phyloP scores from a whole-genome alignment of 2,329 filamentous ascomycete species.

The Ophiostoma sp. region DNA sequence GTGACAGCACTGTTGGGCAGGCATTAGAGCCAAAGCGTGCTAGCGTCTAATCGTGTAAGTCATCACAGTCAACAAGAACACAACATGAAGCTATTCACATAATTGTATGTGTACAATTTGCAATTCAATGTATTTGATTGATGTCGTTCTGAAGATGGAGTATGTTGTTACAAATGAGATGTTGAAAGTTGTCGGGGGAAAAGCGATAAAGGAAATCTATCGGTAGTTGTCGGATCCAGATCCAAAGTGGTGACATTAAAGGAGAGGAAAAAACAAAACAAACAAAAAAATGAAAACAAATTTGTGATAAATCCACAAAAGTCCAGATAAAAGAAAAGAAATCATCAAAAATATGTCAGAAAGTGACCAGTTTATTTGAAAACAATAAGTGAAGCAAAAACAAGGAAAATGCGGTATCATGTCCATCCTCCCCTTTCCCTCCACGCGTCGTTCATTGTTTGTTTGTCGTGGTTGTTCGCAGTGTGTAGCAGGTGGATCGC shows the following conservation, averaged over 20 bases:
- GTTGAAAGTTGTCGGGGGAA: not conserved
- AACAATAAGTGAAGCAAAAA: not conserved
- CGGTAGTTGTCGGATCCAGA: not conserved
- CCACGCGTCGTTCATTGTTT: not conserved
- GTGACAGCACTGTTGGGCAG: not conserved
- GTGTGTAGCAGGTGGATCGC: not conserved
- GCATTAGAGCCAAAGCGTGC: not conserved
- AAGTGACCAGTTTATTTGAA: not conserved
- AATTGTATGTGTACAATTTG: not conserved
- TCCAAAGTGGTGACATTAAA: not conserved
- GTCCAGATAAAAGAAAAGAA: not conserved
- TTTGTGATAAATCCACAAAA: not conserved
- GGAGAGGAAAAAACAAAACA: not conserved
- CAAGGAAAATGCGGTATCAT: not conserved
- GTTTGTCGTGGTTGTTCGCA: not conserved
- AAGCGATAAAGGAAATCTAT: constrained; percentile 1
- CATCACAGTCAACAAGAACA: not conserved
- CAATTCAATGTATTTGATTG: not conserved
- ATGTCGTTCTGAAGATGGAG: not conserved
- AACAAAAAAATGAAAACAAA: not conserved
- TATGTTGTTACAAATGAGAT: not conserved
- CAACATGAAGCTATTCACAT: not conserved
- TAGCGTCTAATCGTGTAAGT: constrained; percentile 1
- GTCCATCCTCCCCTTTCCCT: not conserved
- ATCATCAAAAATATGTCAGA: not conserved